Evolutionary conservation across 805 yeast genomes (phyloP), one percentile per base, ranked within the genome.

Genomic region (Starmerella sp.): DNA sequence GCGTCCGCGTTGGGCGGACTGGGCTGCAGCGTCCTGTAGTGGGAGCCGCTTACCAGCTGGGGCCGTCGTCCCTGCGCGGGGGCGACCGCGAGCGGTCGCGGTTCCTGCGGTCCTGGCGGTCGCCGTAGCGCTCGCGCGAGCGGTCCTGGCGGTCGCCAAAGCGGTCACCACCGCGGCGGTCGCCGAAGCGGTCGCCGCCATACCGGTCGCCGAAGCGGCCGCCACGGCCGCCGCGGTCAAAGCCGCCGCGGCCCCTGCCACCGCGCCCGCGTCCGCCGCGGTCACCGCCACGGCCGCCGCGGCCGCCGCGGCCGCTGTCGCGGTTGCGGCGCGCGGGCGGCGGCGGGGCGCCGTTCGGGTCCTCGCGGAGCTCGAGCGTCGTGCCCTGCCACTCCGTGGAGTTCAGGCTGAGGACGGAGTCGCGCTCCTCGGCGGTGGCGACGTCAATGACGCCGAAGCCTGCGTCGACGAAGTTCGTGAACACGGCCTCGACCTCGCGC

Each of bases 371-470:
- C 49, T 78, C 69, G 53, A 89, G 74, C 50, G 75, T 73, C 52
- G 79, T 68, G 62, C 89, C 95, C 67, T 79, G 79, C 75, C 80
- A 82, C 58, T 83, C 91, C 58, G 80, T 74, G 62, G 58, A 95
- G 67, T 88, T 89, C 63, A 93, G 74, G 55, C 78, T 78, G 22
- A 93, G 91, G n/a, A 91, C 96, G 65, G 81, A 71, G 10, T 90
- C 82, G 10, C 97, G 89, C 67, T 93, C 98, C 56, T 86, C 95
- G 28, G 95, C 81, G 36, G 91, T 83, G 39, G 95, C 85, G 69
- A 93, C 93, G 69, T 93, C 95, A 5, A 97, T 97, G 75, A 93
- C 59, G 54, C 71, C 75, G 30, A 54, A 51, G 31, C 51, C 55
- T 44, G 66, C 63, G 44, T 71, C 70, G 48, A 69, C 73, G 30